phyloP scores from a whole-genome alignment of 225 moss, liverwort and hornwort species.

The Straminergon stramineum region DNA sequence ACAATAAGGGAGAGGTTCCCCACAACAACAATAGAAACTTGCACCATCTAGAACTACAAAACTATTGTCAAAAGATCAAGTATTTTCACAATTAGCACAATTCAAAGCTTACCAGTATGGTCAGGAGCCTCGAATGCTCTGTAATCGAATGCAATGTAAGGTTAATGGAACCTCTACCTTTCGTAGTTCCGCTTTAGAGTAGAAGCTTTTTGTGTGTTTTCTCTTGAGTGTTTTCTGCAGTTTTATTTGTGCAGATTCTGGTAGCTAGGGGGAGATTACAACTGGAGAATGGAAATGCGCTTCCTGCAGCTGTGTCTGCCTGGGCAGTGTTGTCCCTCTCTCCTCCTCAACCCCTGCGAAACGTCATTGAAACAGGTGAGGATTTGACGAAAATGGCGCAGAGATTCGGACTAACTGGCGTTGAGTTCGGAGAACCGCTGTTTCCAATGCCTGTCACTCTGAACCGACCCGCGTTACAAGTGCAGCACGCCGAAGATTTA shows the following conservation, averaged over 20 bases:
- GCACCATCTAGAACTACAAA: not conserved
- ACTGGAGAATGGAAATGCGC: constrained; percentile 25
- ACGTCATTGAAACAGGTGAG: constrained; percentile 59
- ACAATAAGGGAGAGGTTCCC: not conserved
- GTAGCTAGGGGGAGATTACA: constrained; percentile 2
- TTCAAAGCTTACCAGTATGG: not conserved
- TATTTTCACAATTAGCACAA: not conserved
- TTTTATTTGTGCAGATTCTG: constrained; percentile 1
- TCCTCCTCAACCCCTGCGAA: constrained; percentile 33
- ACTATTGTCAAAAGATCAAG: not conserved
- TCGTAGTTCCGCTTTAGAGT: not conserved
- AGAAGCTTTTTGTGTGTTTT: not conserved
- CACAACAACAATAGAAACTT: not conserved
- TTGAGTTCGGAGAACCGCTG: constrained; percentile 45
- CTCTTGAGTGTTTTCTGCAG: too few relatives aligned
- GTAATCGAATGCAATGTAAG: not conserved
- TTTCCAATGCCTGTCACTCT: constrained; percentile 43
- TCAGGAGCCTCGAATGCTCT: not conserved
- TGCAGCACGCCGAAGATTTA: constrained; percentile 19
- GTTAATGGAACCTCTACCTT: not conserved
- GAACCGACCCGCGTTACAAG: constrained; percentile 34
- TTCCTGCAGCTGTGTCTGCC: constrained; percentile 21
- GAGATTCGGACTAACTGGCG: constrained; percentile 25
- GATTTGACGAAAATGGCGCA: constrained; percentile 25
- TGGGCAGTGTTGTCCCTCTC: constrained; percentile 22